A percentile compares a stretch with the other conserved stretches of the same genome.
These are phyloP conservation scores for Aphanomyces stellatus DNA, from an alignment of 352 stramenopile genomes.

Conservation along the genomic window DNA sequence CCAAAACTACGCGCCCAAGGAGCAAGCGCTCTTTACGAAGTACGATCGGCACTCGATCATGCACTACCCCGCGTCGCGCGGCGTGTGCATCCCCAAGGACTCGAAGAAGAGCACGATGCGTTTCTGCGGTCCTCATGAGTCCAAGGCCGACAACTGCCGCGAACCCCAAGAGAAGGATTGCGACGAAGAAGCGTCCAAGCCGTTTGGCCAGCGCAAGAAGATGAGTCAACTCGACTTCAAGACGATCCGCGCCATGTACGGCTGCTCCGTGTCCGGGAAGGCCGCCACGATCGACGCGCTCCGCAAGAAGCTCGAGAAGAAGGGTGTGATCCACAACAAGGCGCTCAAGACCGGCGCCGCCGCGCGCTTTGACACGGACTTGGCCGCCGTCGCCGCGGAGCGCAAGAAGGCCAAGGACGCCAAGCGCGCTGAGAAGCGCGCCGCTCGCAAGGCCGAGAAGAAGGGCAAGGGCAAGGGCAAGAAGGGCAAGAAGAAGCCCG, in stretches of 20 bases:
- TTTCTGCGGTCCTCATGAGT: constrained; percentile 52
- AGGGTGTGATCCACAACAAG: constrained; percentile 1
- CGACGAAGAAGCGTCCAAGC: constrained; percentile 47
- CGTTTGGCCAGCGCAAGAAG: constrained; percentile 46
- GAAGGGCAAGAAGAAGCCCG: neutral
- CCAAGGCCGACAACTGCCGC: constrained; percentile 45
- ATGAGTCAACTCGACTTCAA: constrained; percentile 50
- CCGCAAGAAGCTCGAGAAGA: neutral
- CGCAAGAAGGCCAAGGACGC: neutral
- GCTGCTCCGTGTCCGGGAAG: neutral
- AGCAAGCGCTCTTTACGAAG: constrained; percentile 43
- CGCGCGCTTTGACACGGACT: neutral
- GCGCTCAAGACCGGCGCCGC: neutral
- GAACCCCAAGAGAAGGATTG: constrained; percentile 59
- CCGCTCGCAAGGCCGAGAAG: neutral
- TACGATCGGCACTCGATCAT: constrained; percentile 72
- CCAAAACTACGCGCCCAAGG: constrained; percentile 62
- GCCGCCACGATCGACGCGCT: neutral
- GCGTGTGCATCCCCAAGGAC: constrained; percentile 61
- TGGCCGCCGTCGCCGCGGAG: neutral
- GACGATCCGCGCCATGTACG: neutral
- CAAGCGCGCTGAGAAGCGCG: neutral
- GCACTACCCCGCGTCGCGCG: constrained; percentile 56
- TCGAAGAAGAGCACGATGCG: constrained; percentile 49
- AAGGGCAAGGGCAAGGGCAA: neutral